phyloP scores from a whole-genome alignment of 352 stramenopile species.

The Phytopythium litorale region DNA sequence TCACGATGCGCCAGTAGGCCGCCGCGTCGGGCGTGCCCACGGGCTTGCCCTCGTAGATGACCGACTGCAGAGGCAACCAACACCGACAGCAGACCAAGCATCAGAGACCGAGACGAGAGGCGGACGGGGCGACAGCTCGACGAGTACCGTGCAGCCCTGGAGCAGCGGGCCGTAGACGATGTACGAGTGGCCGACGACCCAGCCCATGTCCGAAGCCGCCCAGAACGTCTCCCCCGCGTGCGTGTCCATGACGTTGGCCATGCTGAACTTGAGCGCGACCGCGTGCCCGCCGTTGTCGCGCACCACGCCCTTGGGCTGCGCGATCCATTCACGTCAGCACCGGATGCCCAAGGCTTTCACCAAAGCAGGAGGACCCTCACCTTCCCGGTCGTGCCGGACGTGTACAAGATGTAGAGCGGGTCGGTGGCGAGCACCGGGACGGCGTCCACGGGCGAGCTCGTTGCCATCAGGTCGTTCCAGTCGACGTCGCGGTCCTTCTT shows the following conservation, averaged over 20 bases:
- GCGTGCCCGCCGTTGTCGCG: slow-evolving; percentile 74
- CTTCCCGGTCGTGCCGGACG: slow-evolving; percentile 65
- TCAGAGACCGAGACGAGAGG: not conserved
- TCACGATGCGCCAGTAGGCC: slow-evolving; percentile 85
- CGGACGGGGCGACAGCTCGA: not conserved
- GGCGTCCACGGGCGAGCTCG: slow-evolving; percentile 29
- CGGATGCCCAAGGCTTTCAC: not conserved
- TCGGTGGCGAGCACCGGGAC: slow-evolving; percentile 52
- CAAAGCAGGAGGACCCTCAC: not conserved
- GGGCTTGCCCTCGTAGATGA: slow-evolving; percentile 90
- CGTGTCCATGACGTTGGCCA: slow-evolving; percentile 79
- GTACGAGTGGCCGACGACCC: slow-evolving; percentile 88
- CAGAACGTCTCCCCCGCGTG: slow-evolving; percentile 76
- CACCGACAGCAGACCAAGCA: not conserved
- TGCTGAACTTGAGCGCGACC: slow-evolving; percentile 86
- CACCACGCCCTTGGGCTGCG: slow-evolving; percentile 69
- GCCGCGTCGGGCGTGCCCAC: slow-evolving; percentile 83
- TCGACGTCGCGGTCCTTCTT: slow-evolving; percentile 42
- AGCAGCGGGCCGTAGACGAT: slow-evolving; percentile 88
- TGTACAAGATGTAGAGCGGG: slow-evolving; percentile 82
- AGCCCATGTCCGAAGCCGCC: slow-evolving; percentile 86
- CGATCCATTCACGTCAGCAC: not conserved
- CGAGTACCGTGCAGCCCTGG: slow-evolving; percentile 65
- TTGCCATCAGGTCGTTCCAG: slow-evolving; percentile 50
- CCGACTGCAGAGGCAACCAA: slow-evolving; percentile 26